Evolutionary conservation across 306 rosid genomes (phyloP), one percentile per base, ranked within the genome.

Genomic region (Fragaria vesca): DNA sequence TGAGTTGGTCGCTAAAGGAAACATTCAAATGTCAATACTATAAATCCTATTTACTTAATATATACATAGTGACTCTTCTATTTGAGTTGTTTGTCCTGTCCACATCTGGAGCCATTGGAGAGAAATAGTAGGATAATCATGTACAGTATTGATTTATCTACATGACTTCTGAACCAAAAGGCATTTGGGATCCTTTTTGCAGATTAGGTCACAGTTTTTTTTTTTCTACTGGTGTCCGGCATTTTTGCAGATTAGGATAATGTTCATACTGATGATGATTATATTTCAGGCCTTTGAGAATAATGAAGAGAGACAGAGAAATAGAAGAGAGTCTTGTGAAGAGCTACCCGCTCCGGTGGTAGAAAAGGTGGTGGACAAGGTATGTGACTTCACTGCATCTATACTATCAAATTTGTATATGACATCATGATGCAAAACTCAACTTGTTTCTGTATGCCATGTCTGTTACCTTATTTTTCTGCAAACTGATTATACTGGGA

Each of bases 301-400:
- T 81, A 94, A 89, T 83, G 98, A 85, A 80, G 96, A 87, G 78
- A 87, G 47, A 85, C 89, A 84, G 69, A 92, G 89, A 90, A 81
- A 88, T 76, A 88, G 96, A 83, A 89, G 96, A 82, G 95, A 92
- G 45, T 57, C 83, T 70, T 86, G 85, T 76, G 91, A 81, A 69
- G 91, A 82, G 81, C 83, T 83, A 74, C 87, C 81, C 11, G 74
- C 77, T 74, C 90, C 92, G 0, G 75, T 77, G 71, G n/a, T 78
- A 26, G 98, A 94, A 83, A 94, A 87, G 96, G 97, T 94, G 79
- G 28, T 78, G 24, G 98, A 94, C 86, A 94, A 87, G 97, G 98
- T 94, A 71, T 72, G 73, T 80, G 54, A 77, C 71, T 76, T 16
- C 47, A 55, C 46, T 16, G 52, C 12, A n/a, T 58, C 75, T 76